Evolutionary conservation across 2,329 filamentous ascomycete species (phyloP).

Genomic region (Stagonosporopsis tanaceti): DNA sequence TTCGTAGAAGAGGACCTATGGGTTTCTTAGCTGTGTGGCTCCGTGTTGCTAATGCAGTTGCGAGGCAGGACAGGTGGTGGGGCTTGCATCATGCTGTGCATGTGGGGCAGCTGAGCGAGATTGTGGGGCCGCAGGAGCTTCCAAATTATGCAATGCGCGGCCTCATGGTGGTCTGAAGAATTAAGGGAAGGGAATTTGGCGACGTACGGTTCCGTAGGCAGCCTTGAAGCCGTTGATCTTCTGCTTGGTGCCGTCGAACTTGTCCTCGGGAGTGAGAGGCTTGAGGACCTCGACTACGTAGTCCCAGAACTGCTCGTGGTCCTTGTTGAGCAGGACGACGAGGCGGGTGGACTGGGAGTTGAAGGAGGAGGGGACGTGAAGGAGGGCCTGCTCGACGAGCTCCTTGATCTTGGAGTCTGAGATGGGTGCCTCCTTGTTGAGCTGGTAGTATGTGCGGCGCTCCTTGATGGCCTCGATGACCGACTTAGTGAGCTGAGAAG

Average conservation of each 20-base stretch:
- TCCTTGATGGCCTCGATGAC: conserved; percentile 67
- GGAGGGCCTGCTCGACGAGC: conserved; percentile 67
- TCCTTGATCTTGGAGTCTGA: conserved; percentile 67
- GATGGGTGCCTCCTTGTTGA: conserved; percentile 70
- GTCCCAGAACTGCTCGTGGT: conserved; percentile 91
- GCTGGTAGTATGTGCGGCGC: conserved; percentile 74
- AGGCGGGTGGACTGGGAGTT: conserved; percentile 86
- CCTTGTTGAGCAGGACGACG: conserved; percentile 78
- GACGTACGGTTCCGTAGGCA: conserved; percentile 76
- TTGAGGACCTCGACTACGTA: conserved; percentile 71
- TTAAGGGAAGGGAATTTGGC: not conserved
- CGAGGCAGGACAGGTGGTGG: not conserved
- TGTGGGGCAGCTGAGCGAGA: conserved; percentile 25
- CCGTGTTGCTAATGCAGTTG: not conserved
- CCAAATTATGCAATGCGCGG: conserved; percentile 10
- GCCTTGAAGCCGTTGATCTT: conserved; percentile 69
- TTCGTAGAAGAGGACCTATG: conserved; percentile 84
- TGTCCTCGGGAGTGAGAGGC: conserved; percentile 71
- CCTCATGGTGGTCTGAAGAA: not conserved
- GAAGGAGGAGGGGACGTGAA: conserved; percentile 80
- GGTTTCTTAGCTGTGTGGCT: conserved; percentile 16
- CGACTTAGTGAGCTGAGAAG: conserved; percentile 27
- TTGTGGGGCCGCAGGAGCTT: conserved; percentile 8
- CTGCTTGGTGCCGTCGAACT: conserved; percentile 63
- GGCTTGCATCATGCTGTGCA: conserved; percentile 13